Evolutionary conservation across 768 basidiomycete species (phyloP), one percentile per base, ranked within the genome.

Genomic region (Macrolepiota albuminosa): DNA sequence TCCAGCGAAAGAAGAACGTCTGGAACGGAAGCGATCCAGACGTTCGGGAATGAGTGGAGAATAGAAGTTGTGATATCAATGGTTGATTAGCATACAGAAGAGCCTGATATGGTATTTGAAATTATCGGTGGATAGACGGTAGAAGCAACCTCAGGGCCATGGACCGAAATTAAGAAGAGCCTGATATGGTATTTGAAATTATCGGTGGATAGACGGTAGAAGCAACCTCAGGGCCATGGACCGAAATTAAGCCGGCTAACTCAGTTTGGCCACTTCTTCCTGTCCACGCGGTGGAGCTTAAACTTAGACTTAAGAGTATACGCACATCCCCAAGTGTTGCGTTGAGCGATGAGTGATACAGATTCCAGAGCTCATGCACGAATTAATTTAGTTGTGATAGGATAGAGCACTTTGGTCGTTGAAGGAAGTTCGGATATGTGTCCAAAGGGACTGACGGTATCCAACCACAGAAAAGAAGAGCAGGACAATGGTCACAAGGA

Each of bases 281-380:
- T 48, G 52, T 18, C 21, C 53, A 60, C 58, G 52, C 42, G 46
- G 40, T 45, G 54, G 59, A 55, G 45, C 10, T 43, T 21, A 21
- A 21, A 4, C 24, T 46, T 24, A 24, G 10, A n/a, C 13, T 14
- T 13, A 46, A 46, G 34, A 36, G 33, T 34, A 9, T 34, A 34
- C 46, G 33, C 18, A n/a, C 18, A 49, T 18, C 16, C 9, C 8
- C 24, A n/a, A 42, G 43, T 10, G 24, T 45, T n/a, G 31, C 2
- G 10, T 18, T 5, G 4, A 49, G 7, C 6, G 45, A 24, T 26
- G 43, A 11, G 3, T 9, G 6, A 26, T 26, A 10, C 24, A 26
- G 14, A 48, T 5, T 49, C 26, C 29, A 34, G 33, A n/a, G 18
- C 55, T 43, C 40, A 40, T 33, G 40, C 13, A 36, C 50, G 21